Conservation (phyloP, 306 rosid species). For the Fragaria iinumae region DNA sequence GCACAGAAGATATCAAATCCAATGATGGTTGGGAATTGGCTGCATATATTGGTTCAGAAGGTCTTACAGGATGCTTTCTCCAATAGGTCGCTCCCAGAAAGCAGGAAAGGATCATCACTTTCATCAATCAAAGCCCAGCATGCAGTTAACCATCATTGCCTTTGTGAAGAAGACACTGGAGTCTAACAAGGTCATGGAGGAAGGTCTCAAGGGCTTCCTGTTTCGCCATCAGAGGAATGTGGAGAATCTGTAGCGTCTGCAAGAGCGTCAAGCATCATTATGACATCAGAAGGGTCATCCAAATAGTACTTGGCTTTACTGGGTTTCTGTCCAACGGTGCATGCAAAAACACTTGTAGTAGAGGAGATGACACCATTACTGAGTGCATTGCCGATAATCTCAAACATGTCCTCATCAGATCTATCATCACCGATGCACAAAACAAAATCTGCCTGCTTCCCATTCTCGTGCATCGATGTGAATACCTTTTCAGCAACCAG, state of each 20-base stretch:
- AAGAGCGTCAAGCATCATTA: constrained; percentile 55
- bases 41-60: neutral
- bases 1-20: constrained; percentile 18
- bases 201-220: constrained; percentile 21
- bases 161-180: constrained; percentile 17
- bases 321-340: constrained; percentile 76
- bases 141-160: constrained; percentile 15
- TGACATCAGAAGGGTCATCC: constrained; percentile 61
- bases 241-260: constrained; percentile 46
- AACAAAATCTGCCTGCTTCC: constrained; percentile 57
- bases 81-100: constrained; percentile 9
- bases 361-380: constrained; percentile 37
- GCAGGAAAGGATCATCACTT: constrained; percentile 8
- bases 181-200: constrained; percentile 17
- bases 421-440: constrained; percentile 67
- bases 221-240: constrained; percentile 28
- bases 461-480: constrained; percentile 40
- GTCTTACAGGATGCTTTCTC: constrained; percentile 3
- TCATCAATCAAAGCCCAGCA: constrained; percentile 16
- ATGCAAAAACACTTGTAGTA: constrained; percentile 47
- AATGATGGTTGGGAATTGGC: constrained; percentile 5
- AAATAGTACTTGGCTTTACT: constrained; percentile 70
- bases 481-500: constrained; percentile 59
- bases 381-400: constrained; percentile 47
- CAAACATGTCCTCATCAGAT: constrained; percentile 76